These are phyloP conservation scores for Apiospora sp. DNA, from an alignment of 2,329 filamentous ascomycete species.

Conservation along the genomic window DNA sequence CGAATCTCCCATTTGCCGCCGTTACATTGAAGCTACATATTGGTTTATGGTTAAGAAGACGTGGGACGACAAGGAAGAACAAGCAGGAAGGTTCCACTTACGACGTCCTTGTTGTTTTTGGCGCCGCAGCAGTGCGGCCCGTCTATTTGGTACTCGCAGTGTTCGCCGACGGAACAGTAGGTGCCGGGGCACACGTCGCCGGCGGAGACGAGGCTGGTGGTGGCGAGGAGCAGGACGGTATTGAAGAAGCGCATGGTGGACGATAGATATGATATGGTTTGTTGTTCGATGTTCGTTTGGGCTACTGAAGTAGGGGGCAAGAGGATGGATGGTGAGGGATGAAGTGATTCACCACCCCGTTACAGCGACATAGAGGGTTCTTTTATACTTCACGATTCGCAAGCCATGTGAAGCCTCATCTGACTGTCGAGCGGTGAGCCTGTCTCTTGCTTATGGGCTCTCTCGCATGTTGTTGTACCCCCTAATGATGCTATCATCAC, in stretches of 20 bases:
- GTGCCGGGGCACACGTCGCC: no score
- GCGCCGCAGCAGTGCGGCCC: neutral
- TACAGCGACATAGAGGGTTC: neutral
- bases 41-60: neutral
- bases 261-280: neutral
- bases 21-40: neutral
- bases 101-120: neutral
- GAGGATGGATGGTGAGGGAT: neutral
- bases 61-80: neutral
- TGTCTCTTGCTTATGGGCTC: no score
- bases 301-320: neutral
- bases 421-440: neutral
- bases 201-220: no score
- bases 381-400: neutral
- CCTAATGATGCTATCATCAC: no score
- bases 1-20: neutral
- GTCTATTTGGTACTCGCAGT: neutral
- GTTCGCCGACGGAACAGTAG: neutral
- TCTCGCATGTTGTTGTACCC: no score
- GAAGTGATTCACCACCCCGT: neutral
- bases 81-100: neutral
- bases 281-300: neutral
- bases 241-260: neutral
- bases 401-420: no score
- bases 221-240: neutral